phyloP scores from a whole-genome alignment of 2,329 filamentous ascomycete species.

The Byssothecium circinans region DNA sequence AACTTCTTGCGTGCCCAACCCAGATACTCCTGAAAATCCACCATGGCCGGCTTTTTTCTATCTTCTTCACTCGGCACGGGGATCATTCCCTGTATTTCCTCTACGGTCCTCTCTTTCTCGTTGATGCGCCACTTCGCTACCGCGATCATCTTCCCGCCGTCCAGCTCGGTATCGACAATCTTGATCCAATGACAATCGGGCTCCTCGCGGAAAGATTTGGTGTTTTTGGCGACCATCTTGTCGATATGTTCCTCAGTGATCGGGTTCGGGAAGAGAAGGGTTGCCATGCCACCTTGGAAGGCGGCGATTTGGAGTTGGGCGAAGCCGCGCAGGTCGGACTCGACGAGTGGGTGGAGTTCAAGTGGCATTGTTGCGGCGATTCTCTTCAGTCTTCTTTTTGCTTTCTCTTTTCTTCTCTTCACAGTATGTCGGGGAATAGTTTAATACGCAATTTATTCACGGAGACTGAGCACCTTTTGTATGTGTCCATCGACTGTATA shows the following conservation, averaged over 20 bases:
- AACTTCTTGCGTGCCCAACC: slow-evolving; percentile 26
- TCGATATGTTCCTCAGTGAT: slow-evolving; percentile 20
- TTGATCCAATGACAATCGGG: slow-evolving; percentile 33
- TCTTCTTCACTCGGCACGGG: slow-evolving; percentile 28
- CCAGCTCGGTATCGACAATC: slow-evolving; percentile 36
- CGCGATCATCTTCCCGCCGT: slow-evolving; percentile 34
- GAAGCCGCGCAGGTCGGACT: slow-evolving; percentile 34
- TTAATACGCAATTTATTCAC: too few relatives aligned
- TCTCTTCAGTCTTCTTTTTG: not conserved
- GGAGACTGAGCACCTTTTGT: too few relatives aligned
- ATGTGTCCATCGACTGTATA: too few relatives aligned
- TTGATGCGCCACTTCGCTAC: slow-evolving; percentile 43
- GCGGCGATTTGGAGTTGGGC: slow-evolving; percentile 31
- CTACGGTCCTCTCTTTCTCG: slow-evolving; percentile 32
- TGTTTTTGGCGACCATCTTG: slow-evolving; percentile 25
- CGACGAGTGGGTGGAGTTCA: slow-evolving; percentile 31
- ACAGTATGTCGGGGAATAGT: not conserved
- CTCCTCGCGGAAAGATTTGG: slow-evolving; percentile 30
- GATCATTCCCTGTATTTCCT: slow-evolving; percentile 33
- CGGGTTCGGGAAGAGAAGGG: slow-evolving; percentile 22
- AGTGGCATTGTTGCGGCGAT: slow-evolving; percentile 32
- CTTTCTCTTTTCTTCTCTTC: not conserved
- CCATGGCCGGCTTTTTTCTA: slow-evolving; percentile 24
- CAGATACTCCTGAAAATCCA: slow-evolving; percentile 34
- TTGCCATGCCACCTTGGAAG: slow-evolving; percentile 31